These are phyloP conservation scores for Rhodomyrtus tomentosa DNA, from an alignment of 345 rosid species.

Conservation along the genomic window DNA sequence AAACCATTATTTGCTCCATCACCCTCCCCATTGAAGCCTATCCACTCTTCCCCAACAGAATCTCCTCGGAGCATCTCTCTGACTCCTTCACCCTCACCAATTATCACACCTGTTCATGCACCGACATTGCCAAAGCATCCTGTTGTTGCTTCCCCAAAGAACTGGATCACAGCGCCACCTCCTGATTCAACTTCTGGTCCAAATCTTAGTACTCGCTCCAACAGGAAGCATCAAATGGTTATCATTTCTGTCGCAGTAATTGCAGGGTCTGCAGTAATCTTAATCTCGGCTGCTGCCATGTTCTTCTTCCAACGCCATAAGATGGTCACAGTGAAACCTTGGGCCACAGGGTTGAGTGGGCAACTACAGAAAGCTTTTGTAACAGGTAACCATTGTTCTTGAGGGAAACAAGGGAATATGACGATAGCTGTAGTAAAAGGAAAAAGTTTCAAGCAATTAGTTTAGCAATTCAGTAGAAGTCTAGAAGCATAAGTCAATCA, in stretches of 20 bases:
- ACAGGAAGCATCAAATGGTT: conserved; percentile 15
- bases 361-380: conserved; percentile 76
- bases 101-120: conserved; percentile 10
- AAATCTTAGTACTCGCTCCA: background rate
- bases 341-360: conserved; percentile 84
- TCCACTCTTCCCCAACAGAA: conserved; percentile 13
- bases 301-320: conserved; percentile 39
- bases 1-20: conserved; percentile 10
- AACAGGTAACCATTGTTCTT: conserved; percentile 34
- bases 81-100: conserved; percentile 26
- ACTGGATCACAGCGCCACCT: conserved; percentile 1
- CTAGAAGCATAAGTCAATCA: background rate
- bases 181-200: conserved; percentile 22
- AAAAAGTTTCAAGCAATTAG: background rate
- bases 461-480: background rate
- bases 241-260: conserved; percentile 19
- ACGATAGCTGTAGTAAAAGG: background rate
- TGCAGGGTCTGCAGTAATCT: conserved; percentile 31
- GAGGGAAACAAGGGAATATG: background rate
- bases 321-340: conserved; percentile 75
- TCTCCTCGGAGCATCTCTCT: conserved; percentile 10
- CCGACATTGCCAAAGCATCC: conserved; percentile 7
- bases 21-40: conserved; percentile 8
- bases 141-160: conserved; percentile 6
- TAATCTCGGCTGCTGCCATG: conserved; percentile 22